Evolutionary conservation across 768 basidiomycete genomes (phyloP), one percentile per base, ranked within the genome.

Genomic region (Termitomyces sp.): DNA sequence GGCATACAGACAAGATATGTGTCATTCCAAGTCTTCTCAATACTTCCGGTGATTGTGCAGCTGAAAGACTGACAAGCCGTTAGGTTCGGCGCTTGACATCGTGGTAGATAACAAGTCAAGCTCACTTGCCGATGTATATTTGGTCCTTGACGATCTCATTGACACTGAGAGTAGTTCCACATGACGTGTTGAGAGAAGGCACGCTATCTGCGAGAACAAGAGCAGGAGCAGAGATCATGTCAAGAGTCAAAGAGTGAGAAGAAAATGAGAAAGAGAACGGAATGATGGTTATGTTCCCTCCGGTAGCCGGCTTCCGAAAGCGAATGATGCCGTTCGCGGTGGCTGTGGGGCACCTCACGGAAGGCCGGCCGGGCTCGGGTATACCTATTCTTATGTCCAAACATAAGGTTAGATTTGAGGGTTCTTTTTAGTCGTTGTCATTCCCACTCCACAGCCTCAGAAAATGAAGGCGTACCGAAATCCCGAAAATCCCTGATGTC

Each of bases 1-100:
- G 75, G 60, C 84, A 85, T 47, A 84, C 81, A 4, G 84, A 83
- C 17, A 85, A 56, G 37, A 80, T 60, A 60, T 85, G 83, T 0
- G 84, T 81, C 55, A 80, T 80, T 21, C 76, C 75, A 8, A 73
- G 60, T 48, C 62, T 65, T 42, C 60, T 55, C 38, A 64, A 69
- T 43, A 65, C 64, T 21, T 73, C 68, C 5, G 55, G 53, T 50
- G 67, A 75, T 17, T 65, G 51, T 5, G 75, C 76, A 40, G 73
- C 73, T 3, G 72, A 63, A 33, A 78, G 55, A 58, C 78, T 79
- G 55, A 14, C 26, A 41, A 28, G 55, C n/a, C n/a, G 26, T 42
- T 38, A 17, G 30, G 51, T 56, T 26, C 53, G 28, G 17, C 49
- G 50, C 35, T 31, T 50, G 49, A 50, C 28, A 9, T 12, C 5